Conservation (phyloP, 2,329 filamentous ascomycete genomes). For the Sclerotinia subarctica region DNA sequence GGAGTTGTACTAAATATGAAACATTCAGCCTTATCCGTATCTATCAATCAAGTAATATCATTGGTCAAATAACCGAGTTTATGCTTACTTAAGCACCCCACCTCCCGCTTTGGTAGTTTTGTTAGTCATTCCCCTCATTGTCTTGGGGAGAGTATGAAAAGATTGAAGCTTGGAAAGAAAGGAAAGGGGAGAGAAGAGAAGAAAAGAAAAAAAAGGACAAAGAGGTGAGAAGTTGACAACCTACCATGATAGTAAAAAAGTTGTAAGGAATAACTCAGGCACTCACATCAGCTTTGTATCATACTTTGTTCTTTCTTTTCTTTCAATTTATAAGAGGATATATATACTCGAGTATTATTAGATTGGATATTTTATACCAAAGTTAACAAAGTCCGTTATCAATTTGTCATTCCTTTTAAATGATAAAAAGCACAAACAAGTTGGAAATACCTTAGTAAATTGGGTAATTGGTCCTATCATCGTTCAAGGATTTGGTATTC, state of each 20-base stretch:
- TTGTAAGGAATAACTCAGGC: too few species aligned
- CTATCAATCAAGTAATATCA: not conserved
- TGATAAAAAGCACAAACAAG: too few species aligned
- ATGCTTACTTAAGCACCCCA: not conserved
- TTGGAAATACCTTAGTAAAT: not conserved
- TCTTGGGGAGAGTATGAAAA: too few species aligned
- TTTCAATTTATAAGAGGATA: not conserved
- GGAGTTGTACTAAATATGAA: not conserved
- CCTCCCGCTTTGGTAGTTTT: not conserved
- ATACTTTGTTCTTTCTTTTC: not conserved
- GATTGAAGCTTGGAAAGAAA: not conserved
- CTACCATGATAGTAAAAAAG: too few species aligned
- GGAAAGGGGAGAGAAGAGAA: too few species aligned
- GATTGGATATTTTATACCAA: too few species aligned
- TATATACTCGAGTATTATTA: too few species aligned
- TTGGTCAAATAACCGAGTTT: not conserved
- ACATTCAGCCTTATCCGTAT: constrained; percentile 9
- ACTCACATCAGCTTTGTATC: too few species aligned
- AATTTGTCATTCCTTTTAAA: too few species aligned
- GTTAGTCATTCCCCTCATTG: not conserved
- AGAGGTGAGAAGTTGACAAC: not conserved
- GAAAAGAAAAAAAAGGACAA: not conserved
- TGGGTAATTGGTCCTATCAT: not conserved
- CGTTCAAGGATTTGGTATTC: not conserved
- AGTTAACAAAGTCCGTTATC: too few species aligned